Conservation (phyloP, 768 basidiomycete genomes). For the Steccherinum ochraceum region DNA sequence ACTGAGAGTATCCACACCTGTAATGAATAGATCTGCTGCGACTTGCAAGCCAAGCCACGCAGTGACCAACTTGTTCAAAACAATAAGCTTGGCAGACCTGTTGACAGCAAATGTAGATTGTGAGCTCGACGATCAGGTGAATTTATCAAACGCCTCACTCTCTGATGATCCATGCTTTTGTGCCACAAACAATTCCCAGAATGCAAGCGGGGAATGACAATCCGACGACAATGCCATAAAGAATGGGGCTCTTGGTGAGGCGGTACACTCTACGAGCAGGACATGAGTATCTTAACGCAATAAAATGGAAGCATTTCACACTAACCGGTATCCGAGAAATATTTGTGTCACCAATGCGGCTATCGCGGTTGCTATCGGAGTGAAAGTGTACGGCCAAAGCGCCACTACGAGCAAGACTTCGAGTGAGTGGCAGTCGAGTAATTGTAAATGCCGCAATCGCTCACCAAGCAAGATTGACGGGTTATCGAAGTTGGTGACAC, state of each 20-base stretch:
- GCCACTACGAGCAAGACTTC: constrained; percentile 7
- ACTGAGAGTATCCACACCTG: constrained; percentile 29
- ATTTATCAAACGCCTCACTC: constrained; percentile 31
- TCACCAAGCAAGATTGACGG: constrained; percentile 28
- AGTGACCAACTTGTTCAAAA: constrained; percentile 35
- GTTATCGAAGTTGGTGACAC: constrained; percentile 8
- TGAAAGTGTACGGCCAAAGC: constrained; percentile 44
- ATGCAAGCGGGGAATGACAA: constrained; percentile 34
- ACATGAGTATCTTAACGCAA: background rate
- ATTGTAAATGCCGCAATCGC: constrained; percentile 23
- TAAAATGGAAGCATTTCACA: constrained; percentile 1
- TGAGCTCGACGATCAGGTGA: background rate
- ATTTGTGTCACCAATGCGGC: constrained; percentile 45
- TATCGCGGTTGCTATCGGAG: constrained; percentile 38
- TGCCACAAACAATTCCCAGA: constrained; percentile 37
- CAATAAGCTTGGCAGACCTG: constrained; percentile 37
- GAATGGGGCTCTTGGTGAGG: constrained; percentile 5
- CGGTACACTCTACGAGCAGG: constrained; percentile 9
- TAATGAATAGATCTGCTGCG: constrained; percentile 36
- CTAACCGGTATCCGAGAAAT: constrained; percentile 30
- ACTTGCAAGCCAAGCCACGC: constrained; percentile 45
- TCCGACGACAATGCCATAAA: constrained; percentile 13
- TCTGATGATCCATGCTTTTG: constrained; percentile 35
- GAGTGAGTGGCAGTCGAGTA: background rate
- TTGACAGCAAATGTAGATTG: background rate